phyloP scores from a whole-genome alignment of 345 rosid genomes.

The Pseudoturritis turrita region DNA sequence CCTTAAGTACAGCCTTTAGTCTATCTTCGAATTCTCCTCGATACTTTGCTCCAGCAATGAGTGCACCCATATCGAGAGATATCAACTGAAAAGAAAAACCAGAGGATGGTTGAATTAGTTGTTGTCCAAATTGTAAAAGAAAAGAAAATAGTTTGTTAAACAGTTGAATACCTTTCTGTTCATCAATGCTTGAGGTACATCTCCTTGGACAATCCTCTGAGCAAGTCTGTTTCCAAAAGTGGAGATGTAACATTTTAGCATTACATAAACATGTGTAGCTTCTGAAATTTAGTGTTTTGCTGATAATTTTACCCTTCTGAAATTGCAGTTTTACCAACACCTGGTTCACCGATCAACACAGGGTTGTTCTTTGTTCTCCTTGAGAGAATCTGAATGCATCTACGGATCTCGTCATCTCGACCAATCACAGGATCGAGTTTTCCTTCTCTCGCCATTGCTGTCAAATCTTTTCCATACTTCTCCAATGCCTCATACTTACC shows the following conservation, averaged over 20 bases:
- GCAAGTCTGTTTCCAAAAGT: conserved; percentile 70
- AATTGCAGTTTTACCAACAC: conserved; percentile 99
- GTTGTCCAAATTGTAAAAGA: neutral
- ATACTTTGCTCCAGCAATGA: conserved; percentile 97
- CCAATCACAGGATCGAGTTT: conserved; percentile 98
- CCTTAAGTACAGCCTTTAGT: conserved; percentile 91
- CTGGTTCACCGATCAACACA: conserved; percentile 97
- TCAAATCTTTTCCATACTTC: conserved; percentile 94
- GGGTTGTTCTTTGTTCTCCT: conserved; percentile 99
- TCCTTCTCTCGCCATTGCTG: conserved; percentile 96
- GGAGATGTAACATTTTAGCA: neutral
- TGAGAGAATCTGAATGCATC: conserved; percentile 96
- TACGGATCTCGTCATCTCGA: conserved; percentile 97
- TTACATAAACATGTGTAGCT: neutral
- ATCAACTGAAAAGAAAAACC: conserved; percentile 53
- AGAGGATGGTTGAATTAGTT: neutral
- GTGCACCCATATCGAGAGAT: conserved; percentile 99
- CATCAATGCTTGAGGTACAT: conserved; percentile 99
- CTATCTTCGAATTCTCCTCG: conserved; percentile 99
- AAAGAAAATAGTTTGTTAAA: neutral
- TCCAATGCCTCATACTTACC: conserved; percentile 96
- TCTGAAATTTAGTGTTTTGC: neutral
- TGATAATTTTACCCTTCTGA: conserved; percentile 81
- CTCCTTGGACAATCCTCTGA: conserved; percentile 97
- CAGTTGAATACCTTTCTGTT: conserved; percentile 64